Evolutionary conservation across 2,329 filamentous ascomycete genomes (phyloP).

Genomic region (Stachybotrys echinatus): DNA sequence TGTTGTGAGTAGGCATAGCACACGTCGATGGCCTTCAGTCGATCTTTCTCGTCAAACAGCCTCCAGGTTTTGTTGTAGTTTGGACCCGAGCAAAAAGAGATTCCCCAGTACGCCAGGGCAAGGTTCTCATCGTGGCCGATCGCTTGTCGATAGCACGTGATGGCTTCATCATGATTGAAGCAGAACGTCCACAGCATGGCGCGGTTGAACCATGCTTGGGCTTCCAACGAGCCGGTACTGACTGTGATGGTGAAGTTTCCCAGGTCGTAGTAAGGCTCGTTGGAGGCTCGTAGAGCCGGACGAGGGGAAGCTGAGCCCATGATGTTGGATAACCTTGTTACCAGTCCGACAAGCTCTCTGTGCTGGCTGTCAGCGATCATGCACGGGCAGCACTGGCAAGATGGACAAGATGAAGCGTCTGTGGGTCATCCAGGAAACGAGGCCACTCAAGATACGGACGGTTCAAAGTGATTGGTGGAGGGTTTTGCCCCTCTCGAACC

Average conservation of each 20-base stretch:
- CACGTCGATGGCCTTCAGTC: slow-evolving; percentile 1
- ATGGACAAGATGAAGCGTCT: too few species aligned
- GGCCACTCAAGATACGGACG: too few species aligned
- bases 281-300: background rate
- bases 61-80: slow-evolving; percentile 34
- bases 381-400: too few species aligned
- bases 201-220: slow-evolving; percentile 53
- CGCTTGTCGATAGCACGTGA: slow-evolving; percentile 40
- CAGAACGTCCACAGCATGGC: slow-evolving; percentile 54
- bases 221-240: slow-evolving; percentile 33
- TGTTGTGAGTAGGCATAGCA: slow-evolving; percentile 5
- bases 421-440: too few species aligned
- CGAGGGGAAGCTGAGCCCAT: slow-evolving; percentile 5
- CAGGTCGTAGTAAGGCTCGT: slow-evolving; percentile 29
- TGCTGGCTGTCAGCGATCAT: too few species aligned
- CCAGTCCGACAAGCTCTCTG: too few species aligned
- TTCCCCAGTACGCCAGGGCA: slow-evolving; percentile 46
- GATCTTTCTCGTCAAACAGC: slow-evolving; percentile 13
- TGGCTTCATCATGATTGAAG: slow-evolving; percentile 56
- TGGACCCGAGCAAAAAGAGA: slow-evolving; percentile 51
- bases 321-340: background rate
- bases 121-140: slow-evolving; percentile 35
- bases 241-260: slow-evolving; percentile 40
- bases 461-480: too few species aligned
- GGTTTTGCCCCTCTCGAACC: too few species aligned